Evolutionary conservation across 345 rosid genomes (phyloP), one percentile per base, ranked within the genome.

Genomic region (Linum lewisii): DNA sequence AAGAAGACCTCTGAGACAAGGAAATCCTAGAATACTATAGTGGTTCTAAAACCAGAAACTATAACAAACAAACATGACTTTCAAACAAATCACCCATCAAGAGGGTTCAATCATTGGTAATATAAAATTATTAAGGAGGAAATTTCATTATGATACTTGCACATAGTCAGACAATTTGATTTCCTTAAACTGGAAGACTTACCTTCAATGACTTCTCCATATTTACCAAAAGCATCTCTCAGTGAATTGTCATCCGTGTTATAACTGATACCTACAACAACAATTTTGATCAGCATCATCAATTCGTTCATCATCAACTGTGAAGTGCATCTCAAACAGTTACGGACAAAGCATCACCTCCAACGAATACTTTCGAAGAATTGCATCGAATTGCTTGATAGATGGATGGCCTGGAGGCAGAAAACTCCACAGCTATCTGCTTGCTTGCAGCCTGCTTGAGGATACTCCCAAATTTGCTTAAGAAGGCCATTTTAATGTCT

Each of bases 171-270:
- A 42, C 47, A 42, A 42, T 42, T 29, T 29, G 2, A 5, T 29
- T 42, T 42, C 47, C 47, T 16, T 42, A 42, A 11, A 38, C 45
- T 42, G 18, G 47, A 14, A 19, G 29, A 24, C 18, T 29, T 72
- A 93, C 99, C 90, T 68, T 87, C 97, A 29, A 72, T 15, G 2
- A 93, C 96, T 63, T 85, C 80, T 63, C 97, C 99, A 53, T 93
- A 85, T 73, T 87, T 90, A 32, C 74, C 42, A 63, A 85, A 93
- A 42, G 88, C 84, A 63, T 87, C 96, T 50, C 71, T 65, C 77
- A 93, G 64, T 51, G 85, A 72, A 24, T 69, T 61, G 25, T 93
- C 85, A 76, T 93, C 89, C 13, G 85, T 89, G 26, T 57, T 61
- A 69, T 74, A 87, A 11, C 88, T 75, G 60, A 90, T 78, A 61